A percentile compares a stretch with the other conserved stretches of the same genome.
Conservation (phyloP, 1,139 yeast genomes). For the Yamadazyma friedrichii region DNA sequence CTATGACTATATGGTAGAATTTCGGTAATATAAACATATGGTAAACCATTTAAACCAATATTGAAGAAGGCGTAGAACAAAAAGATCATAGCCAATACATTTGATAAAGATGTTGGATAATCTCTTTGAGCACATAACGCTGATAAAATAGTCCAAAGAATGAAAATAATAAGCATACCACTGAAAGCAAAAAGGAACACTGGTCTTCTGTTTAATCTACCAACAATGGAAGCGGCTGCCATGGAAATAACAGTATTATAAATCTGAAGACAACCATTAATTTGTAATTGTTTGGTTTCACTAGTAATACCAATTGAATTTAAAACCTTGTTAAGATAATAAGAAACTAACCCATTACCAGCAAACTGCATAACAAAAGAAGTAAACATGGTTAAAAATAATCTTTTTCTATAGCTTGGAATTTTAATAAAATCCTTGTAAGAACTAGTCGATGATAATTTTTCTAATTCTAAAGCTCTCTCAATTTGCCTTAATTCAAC, state of each 20-base stretch:
- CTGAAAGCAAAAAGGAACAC: constrained; percentile 36
- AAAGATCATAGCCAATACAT: constrained; percentile 44
- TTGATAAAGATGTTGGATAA: constrained; percentile 27
- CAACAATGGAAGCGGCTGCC: constrained; percentile 26
- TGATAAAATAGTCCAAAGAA: constrained; percentile 38
- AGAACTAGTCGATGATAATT: constrained; percentile 4
- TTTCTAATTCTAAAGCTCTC: constrained; percentile 23
- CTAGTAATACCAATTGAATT: constrained; percentile 18
- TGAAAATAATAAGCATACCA: constrained; percentile 35
- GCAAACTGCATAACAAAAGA: constrained; percentile 18
- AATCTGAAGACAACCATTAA: constrained; percentile 44
- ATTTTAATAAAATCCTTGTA: constrained; percentile 10
- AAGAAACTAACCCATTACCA: constrained; percentile 21
- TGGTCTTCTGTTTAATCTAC: constrained; percentile 40
- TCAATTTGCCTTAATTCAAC: constrained; percentile 45
- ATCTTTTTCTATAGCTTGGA: constrained; percentile 5
- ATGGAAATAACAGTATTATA: constrained; percentile 38
- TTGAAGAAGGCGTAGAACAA: constrained; percentile 34
- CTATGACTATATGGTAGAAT: constrained; percentile 42
- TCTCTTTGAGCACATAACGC: constrained; percentile 35
- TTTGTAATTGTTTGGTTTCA: constrained; percentile 39
- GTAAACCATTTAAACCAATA: constrained; percentile 39
- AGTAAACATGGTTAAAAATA: constrained; percentile 11
- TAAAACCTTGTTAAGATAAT: constrained; percentile 21
- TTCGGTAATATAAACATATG: constrained; percentile 38